Percentiles rank a stretch among this genome's conserved stretches.
These are phyloP conservation scores for Heliosperma pusillum DNA, from an alignment of 148 eudicot species.

Conservation along the genomic window DNA sequence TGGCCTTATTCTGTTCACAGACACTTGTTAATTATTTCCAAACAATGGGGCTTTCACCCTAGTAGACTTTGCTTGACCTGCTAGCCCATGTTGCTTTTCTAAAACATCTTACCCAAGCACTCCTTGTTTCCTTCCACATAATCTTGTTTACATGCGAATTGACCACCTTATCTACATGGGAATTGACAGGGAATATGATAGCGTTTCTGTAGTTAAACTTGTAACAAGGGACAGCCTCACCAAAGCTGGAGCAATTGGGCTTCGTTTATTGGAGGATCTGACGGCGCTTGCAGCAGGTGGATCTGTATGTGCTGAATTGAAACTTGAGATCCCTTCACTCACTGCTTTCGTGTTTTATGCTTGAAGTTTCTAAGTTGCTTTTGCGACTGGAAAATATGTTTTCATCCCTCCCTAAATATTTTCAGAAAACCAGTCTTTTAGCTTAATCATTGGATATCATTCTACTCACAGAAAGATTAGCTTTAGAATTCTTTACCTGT, in stretches of 20 bases:
- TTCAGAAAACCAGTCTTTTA: not conserved
- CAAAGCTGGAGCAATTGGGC: slow-evolving; percentile 78
- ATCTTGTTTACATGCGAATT: slow-evolving; percentile 18
- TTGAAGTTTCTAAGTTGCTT: not conserved
- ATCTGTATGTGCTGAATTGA: slow-evolving; percentile 88
- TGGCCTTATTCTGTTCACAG: slow-evolving; percentile 2
- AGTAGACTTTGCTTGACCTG: slow-evolving; percentile 1
- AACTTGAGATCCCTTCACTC: slow-evolving; percentile 15
- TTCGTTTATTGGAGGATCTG: slow-evolving; percentile 90
- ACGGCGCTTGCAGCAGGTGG: slow-evolving; percentile 99
- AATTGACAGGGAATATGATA: slow-evolving; percentile 51
- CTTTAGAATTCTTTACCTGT: not conserved
- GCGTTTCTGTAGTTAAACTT: slow-evolving; percentile 46
- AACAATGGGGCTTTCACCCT: slow-evolving; percentile 2
- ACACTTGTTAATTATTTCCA: not conserved
- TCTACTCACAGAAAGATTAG: not conserved
- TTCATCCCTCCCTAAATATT: not conserved
- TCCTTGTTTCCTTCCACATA: slow-evolving; percentile 11
- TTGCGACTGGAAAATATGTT: not conserved
- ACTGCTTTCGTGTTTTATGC: slow-evolving; percentile 13
- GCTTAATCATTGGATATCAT: not conserved
- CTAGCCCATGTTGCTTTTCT: slow-evolving; percentile 8
- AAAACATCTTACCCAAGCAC: not conserved
- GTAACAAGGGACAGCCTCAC: slow-evolving; percentile 67
- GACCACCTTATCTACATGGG: slow-evolving; percentile 19